Base-by-base conservation (phyloP, 768 basidiomycete species). In the Agaricus bisporus region DNA sequence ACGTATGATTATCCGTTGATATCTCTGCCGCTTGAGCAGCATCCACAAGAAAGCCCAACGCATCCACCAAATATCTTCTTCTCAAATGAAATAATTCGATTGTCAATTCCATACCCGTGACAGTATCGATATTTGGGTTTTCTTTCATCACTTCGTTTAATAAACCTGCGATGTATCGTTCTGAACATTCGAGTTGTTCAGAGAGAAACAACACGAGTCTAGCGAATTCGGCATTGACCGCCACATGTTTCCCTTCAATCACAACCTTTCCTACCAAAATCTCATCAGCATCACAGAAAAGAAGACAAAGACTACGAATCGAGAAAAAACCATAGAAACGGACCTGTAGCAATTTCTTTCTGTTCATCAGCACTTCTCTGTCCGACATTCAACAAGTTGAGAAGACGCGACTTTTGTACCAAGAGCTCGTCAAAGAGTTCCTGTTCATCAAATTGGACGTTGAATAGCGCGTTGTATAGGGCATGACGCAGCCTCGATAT, bases 121-220 rank as follows among this genome's bases (percentile, higher is more conserved):
- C 74, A 4, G 80, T 70, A 3, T 68, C 71, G 14, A 85, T 70
- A 58, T 90, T 89, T 0, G 88, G 85, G 61, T 84, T 82, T 55
- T 76, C 70, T 1, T 76, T 60, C 70, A 85, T 83, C 39, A 86
- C 74, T 18, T 77, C 69, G 54, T 87, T 81, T 43, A 91, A 72
- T 15, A 91, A 77, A 18, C 74, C 74, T 4, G 91, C 88, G 48
- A 85, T 70, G 67, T 88, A 83, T 60, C 85, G 81, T 70, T 95
- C 93, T 11, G 93, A 95, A 59, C 83, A 83, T 61, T 81, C 77
- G 49, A 97, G 83, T 51, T 90, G 82, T 63, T 88, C 82, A 0
- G 93, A 82, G 51, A 95, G 79, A 67, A 91, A 88, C 51, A 88
- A 66, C 51, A 77, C 81, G 65, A 90, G 90, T 47, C 79, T 81